A percentile compares a stretch with the other conserved stretches of the same genome.
Conservation (phyloP, 768 basidiomycete genomes). For the Rhodotorula kratochvilovae region DNA sequence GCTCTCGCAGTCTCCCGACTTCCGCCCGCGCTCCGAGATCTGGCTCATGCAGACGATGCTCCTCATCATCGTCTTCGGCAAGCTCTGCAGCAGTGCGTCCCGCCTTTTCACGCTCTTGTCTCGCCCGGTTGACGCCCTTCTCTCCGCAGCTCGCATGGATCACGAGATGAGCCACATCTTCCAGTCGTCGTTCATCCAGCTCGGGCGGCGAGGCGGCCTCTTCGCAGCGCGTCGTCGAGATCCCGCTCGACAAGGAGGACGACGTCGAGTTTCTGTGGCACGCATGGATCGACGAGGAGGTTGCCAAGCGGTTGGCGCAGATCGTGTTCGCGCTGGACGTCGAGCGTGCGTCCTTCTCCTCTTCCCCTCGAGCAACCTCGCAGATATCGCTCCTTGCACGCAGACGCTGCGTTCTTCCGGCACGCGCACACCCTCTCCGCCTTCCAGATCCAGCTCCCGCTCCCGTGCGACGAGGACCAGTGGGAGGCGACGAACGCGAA, state of each 20-base stretch:
- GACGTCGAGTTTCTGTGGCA: conserved; percentile 32
- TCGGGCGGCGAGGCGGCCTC: conserved; percentile 32
- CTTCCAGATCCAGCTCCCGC: conserved; percentile 41
- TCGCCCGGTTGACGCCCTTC: background rate
- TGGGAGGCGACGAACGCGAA: conserved; percentile 39
- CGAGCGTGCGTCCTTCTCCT: conserved; percentile 32
- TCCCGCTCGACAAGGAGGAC: conserved; percentile 15
- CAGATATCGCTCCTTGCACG: conserved; percentile 64
- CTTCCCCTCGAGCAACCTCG: background rate
- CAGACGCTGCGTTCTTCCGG: conserved; percentile 78
- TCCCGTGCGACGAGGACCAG: conserved; percentile 40
- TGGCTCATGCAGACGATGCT: conserved; percentile 41
- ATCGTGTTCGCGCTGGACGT: conserved; percentile 39
- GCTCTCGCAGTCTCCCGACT: conserved; percentile 32
- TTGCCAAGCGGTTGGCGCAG: conserved; percentile 33
- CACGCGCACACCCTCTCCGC: conserved; percentile 49
- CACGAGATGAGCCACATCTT: conserved; percentile 42
- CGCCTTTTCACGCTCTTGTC: too few species aligned
- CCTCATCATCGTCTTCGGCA: conserved; percentile 36
- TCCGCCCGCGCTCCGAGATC: conserved; percentile 41
- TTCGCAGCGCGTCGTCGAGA: conserved; percentile 24
- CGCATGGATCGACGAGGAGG: conserved; percentile 39
- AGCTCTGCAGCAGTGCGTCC: conserved; percentile 35
- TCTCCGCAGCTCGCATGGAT: conserved; percentile 21
- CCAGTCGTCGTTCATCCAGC: conserved; percentile 21